Conservation (phyloP, 2,329 filamentous ascomycete genomes). For the Colletotrichum eleusines region DNA sequence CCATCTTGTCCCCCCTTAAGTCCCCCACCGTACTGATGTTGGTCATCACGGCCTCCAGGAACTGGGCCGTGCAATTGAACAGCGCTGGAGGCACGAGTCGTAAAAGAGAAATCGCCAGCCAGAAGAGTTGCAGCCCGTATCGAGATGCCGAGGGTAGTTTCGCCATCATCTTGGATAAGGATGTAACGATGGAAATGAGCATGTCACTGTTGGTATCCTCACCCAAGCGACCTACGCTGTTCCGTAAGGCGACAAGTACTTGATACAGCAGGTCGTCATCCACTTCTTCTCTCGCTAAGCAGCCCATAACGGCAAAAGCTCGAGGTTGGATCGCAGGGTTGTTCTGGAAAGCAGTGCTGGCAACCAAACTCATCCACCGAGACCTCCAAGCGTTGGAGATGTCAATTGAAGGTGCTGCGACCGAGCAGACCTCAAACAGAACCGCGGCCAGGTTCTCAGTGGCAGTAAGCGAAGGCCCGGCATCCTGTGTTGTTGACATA, state of each 20-base stretch:
- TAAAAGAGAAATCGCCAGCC: conserved; percentile 75
- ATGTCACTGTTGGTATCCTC: conserved; percentile 75
- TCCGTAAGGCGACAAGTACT: conserved; percentile 75
- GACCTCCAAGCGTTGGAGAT: conserved; percentile 77
- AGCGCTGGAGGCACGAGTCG: conserved; percentile 71
- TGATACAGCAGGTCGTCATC: conserved; percentile 79
- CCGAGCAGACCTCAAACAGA: conserved; percentile 72
- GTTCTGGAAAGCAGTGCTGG: conserved; percentile 79
- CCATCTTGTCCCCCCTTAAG: conserved; percentile 70
- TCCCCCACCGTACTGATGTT: conserved; percentile 74
- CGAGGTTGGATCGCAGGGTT: conserved; percentile 78
- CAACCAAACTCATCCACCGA: conserved; percentile 79
- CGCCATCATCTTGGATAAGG: conserved; percentile 77
- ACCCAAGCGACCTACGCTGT: conserved; percentile 73
- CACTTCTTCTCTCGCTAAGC: conserved; percentile 76
- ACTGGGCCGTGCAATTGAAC: conserved; percentile 75
- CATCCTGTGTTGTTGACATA: conserved; percentile 66
- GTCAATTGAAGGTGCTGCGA: conserved; percentile 74
- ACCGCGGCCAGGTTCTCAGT: conserved; percentile 73
- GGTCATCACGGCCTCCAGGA: conserved; percentile 73
- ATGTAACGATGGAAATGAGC: conserved; percentile 75
- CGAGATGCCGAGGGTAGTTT: conserved; percentile 75
- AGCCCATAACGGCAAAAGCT: conserved; percentile 79
- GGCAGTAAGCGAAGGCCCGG: conserved; percentile 62
- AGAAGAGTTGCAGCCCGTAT: conserved; percentile 77